A percentile compares a stretch with the other conserved stretches of the same genome.
Conservation (phyloP, 768 basidiomycete genomes). For the Pleurotus tuoliensis region DNA sequence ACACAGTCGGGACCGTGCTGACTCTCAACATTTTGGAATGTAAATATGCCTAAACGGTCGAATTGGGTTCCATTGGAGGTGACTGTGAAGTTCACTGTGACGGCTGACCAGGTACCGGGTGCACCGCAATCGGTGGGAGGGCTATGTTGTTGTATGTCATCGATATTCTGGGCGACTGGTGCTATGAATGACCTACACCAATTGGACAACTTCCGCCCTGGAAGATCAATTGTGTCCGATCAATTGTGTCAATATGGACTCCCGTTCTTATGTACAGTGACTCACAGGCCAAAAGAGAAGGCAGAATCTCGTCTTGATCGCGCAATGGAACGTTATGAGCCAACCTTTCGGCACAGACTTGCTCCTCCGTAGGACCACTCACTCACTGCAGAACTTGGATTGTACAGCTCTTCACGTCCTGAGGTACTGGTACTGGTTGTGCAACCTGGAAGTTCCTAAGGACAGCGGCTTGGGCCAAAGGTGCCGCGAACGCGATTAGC, state of each 20-base stretch:
- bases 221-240: neutral
- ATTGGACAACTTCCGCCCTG: slow-evolving; percentile 64
- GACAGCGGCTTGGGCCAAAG: slow-evolving; percentile 33
- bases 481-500: neutral
- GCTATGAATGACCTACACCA: slow-evolving; percentile 38
- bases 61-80: slow-evolving; percentile 77
- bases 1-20: slow-evolving; percentile 15
- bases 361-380: slow-evolving; percentile 14
- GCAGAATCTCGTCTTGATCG: slow-evolving; percentile 62
- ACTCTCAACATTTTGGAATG: slow-evolving; percentile 79
- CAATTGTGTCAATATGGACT: neutral
- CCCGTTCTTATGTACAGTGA: slow-evolving; percentile 4
- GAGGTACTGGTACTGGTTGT: slow-evolving; percentile 68
- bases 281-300: slow-evolving; percentile 64
- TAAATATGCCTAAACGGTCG: slow-evolving; percentile 69
- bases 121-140: slow-evolving; percentile 72
- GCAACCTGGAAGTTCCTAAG: slow-evolving; percentile 67
- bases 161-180: neutral
- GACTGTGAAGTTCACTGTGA: slow-evolving; percentile 74
- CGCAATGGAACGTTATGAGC: neutral
- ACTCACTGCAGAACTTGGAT: slow-evolving; percentile 59
- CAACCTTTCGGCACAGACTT: no score
- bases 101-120: slow-evolving; percentile 68
- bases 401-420: slow-evolving; percentile 57
- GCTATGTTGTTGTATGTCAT: slow-evolving; percentile 25